A percentile compares a stretch with the other conserved stretches of the same genome.
These are phyloP conservation scores for Talaromyces funiculosus DNA, from an alignment of 2,329 filamentous ascomycete genomes.

Conservation along the genomic window DNA sequence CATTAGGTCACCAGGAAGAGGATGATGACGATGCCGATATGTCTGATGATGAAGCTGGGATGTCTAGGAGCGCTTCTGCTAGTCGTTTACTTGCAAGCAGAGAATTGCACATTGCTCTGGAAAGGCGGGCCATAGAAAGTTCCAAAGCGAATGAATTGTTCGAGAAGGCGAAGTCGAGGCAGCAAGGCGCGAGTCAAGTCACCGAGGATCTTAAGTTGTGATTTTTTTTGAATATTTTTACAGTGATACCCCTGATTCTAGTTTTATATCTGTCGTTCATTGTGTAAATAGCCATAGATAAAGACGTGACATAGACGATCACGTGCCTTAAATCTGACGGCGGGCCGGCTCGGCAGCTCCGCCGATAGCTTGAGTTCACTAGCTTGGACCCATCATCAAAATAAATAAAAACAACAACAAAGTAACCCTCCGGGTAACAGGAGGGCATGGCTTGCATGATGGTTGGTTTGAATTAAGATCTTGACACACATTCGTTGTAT, in stretches of 20 bases:
- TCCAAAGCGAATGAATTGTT: slow-evolving; percentile 31
- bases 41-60: slow-evolving; percentile 16
- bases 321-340: slow-evolving; percentile 2
- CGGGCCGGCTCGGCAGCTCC: slow-evolving; percentile 1
- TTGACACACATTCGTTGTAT: background rate
- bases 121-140: slow-evolving; percentile 28
- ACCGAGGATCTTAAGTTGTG: background rate
- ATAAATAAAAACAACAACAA: slow-evolving; percentile 1
- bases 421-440: background rate
- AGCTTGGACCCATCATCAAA: background rate
- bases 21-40: slow-evolving; percentile 15
- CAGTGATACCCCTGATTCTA: background rate
- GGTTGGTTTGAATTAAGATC: background rate
- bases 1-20: slow-evolving; percentile 21
- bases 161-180: slow-evolving; percentile 28
- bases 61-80: slow-evolving; percentile 20
- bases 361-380: background rate
- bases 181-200: slow-evolving; percentile 26
- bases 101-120: slow-evolving; percentile 29
- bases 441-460: background rate
- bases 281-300: background rate
- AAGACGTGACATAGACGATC: background rate
- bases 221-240: background rate
- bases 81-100: slow-evolving; percentile 27
- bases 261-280: background rate